Evolutionary conservation across 208 protist species (phyloP).

Genomic region (Crithidia acanthocephali): DNA sequence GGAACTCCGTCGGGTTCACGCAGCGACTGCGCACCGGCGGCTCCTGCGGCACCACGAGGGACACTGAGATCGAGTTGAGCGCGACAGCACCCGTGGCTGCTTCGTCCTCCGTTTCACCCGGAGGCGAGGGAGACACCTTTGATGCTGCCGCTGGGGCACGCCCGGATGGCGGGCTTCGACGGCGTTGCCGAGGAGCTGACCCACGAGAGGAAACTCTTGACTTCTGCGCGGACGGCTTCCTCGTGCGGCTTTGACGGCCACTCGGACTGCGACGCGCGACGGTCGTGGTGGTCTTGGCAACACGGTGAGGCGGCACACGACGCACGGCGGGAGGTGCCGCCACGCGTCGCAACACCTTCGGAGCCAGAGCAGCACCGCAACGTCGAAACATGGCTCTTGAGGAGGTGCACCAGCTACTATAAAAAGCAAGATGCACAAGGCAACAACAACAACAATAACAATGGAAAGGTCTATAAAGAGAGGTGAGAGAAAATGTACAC

Average conservation of each 20-base stretch:
- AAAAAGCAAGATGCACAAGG: too few relatives aligned
- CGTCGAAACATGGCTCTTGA: slow-evolving; percentile 2
- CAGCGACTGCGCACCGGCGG: slow-evolving; percentile 31
- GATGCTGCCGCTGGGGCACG: background rate
- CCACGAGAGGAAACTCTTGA: background rate
- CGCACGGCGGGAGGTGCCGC: background rate
- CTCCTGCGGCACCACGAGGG: slow-evolving; percentile 13
- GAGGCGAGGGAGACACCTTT: too few relatives aligned
- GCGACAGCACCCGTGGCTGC: background rate
- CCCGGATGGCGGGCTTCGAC: background rate
- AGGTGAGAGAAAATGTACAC: too few relatives aligned
- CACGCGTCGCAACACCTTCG: background rate
- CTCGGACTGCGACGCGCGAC: too few relatives aligned
- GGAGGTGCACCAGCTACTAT: too few relatives aligned
- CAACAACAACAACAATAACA: too few relatives aligned
- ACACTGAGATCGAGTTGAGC: slow-evolving; percentile 16
- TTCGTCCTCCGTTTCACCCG: too few relatives aligned
- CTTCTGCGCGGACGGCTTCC: background rate
- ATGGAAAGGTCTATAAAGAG: too few relatives aligned
- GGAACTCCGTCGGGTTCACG: slow-evolving; percentile 31
- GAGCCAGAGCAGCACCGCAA: background rate
- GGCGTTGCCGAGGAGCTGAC: background rate
- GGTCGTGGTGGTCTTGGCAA: too few relatives aligned
- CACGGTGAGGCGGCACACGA: too few relatives aligned
- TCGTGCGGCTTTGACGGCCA: too few relatives aligned